Conservation (phyloP, 2,329 filamentous ascomycete genomes). For the Fusarium albidum region DNA sequence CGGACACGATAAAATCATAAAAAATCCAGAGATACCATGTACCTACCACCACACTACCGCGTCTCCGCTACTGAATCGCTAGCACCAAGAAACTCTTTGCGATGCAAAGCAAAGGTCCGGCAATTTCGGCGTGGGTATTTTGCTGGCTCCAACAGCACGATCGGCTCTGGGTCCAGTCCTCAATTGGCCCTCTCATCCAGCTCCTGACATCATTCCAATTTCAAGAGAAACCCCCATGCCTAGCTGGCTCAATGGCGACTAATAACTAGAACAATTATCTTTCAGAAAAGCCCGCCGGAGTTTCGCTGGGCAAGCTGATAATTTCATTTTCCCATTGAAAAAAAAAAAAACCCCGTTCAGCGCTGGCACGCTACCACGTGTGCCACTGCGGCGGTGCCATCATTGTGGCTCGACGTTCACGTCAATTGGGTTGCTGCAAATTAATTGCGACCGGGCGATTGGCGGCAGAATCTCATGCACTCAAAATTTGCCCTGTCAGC, state of each 20-base stretch:
- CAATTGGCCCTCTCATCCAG: not conserved
- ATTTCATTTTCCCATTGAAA: not conserved
- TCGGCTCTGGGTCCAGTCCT: not conserved
- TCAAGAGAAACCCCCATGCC: conserved; percentile 9
- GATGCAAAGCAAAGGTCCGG: not conserved
- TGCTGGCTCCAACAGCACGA: not conserved
- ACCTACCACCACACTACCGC: not conserved
- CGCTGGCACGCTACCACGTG: conserved; percentile 2
- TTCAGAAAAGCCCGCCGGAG: conserved; percentile 3
- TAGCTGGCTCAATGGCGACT: conserved; percentile 10
- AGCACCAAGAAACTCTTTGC: not conserved
- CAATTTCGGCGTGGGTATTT: conserved; percentile 5
- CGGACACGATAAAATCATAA: no score
- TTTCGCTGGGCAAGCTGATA: not conserved
- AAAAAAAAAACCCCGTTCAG: no score
- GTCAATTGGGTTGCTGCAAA: conserved; percentile 28
- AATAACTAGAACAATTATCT: not conserved
- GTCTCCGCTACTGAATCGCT: conserved; percentile 1
- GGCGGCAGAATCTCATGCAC: conserved; percentile 1
- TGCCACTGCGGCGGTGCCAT: conserved; percentile 25
- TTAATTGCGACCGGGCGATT: conserved; percentile 26
- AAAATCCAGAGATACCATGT: no score
- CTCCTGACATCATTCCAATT: conserved; percentile 20
- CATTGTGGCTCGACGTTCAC: conserved; percentile 31
- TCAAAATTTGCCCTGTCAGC: conserved; percentile 1